Percentiles rank a stretch among this genome's conserved stretches.
phyloP scores from a whole-genome alignment of 371 early-diverging fungal genomes.

The Lichtheimia ornata region DNA sequence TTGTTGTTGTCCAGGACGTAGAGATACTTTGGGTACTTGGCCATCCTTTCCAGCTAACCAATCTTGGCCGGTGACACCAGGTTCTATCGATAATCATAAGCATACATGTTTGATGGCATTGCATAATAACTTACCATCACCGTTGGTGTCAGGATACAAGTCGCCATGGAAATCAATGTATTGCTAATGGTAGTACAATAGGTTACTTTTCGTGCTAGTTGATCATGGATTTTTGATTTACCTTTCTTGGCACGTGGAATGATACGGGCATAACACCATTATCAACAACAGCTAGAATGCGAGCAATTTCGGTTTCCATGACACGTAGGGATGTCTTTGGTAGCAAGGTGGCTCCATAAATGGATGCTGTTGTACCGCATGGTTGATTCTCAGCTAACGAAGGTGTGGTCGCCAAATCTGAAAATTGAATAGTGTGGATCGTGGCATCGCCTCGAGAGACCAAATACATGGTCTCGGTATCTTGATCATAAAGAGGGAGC shows the following conservation, averaged over 20 bases:
- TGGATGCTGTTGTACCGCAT: constrained; percentile 40
- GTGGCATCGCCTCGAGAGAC: constrained; percentile 71
- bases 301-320: constrained; percentile 77
- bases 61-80: constrained; percentile 52
- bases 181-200: constrained; percentile 29
- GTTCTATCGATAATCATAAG: constrained; percentile 18
- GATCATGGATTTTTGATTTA: constrained; percentile 9
- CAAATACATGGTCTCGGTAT: constrained; percentile 73
- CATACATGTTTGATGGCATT: not conserved
- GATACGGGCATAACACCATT: constrained; percentile 68
- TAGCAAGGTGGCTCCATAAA: constrained; percentile 62
- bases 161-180: constrained; percentile 80
- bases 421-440: constrained; percentile 65
- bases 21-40: constrained; percentile 50
- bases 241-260: constrained; percentile 68
- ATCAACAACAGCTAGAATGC: constrained; percentile 58
- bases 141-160: constrained; percentile 77
- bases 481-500: constrained; percentile 75
- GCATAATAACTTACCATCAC: constrained; percentile 26
- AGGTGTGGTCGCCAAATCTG: constrained; percentile 36
- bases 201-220: not conserved
- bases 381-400: constrained; percentile 53
- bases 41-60: constrained; percentile 64
- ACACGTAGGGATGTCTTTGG: constrained; percentile 75
- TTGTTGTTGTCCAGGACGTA: constrained; percentile 57